phyloP scores from a whole-genome alignment of 495 filamentous ascomycete genomes.

The Emericellopsis terricola region DNA sequence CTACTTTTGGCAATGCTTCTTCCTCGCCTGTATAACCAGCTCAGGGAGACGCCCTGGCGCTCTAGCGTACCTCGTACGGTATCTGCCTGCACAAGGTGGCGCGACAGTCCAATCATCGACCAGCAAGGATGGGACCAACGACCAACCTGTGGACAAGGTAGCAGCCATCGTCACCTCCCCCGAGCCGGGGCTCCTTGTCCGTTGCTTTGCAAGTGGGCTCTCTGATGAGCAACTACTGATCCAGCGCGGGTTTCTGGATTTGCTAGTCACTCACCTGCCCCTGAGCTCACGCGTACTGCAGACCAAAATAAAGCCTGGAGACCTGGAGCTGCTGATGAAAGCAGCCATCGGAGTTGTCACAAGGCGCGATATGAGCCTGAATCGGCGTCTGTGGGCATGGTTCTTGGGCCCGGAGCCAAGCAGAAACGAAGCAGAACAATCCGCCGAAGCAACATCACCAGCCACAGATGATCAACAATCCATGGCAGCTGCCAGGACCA shows the following conservation, averaged over 20 bases:
- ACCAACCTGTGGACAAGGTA: constrained; percentile 25
- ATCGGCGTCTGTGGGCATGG: constrained; percentile 92
- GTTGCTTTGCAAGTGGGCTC: constrained; percentile 83
- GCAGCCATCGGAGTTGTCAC: constrained; percentile 73
- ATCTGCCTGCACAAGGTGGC: constrained; percentile 51
- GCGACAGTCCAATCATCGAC: not conserved
- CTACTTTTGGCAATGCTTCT: constrained; percentile 98
- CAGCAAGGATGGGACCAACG: constrained; percentile 8
- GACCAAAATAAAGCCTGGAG: constrained; percentile 43
- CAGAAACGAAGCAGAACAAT: constrained; percentile 23
- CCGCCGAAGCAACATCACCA: constrained; percentile 28
- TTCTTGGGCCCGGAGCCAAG: constrained; percentile 67
- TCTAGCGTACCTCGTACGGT: constrained; percentile 64
- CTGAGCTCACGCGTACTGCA: constrained; percentile 75
- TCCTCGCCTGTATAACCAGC: constrained; percentile 81
- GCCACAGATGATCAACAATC: constrained; percentile 24
- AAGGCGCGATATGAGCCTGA: constrained; percentile 89
- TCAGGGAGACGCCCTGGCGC: constrained; percentile 67
- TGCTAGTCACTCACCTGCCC: constrained; percentile 81
- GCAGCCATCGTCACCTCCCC: constrained; percentile 70
- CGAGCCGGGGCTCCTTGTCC: constrained; percentile 76
- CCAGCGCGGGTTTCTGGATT: constrained; percentile 82
- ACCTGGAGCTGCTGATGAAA: constrained; percentile 62
- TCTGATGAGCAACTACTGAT: constrained; percentile 77
- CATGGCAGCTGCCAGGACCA: constrained; percentile 28